Conservation (phyloP, 2,329 filamentous ascomycete genomes). For the Cryphonectria naterciae region DNA sequence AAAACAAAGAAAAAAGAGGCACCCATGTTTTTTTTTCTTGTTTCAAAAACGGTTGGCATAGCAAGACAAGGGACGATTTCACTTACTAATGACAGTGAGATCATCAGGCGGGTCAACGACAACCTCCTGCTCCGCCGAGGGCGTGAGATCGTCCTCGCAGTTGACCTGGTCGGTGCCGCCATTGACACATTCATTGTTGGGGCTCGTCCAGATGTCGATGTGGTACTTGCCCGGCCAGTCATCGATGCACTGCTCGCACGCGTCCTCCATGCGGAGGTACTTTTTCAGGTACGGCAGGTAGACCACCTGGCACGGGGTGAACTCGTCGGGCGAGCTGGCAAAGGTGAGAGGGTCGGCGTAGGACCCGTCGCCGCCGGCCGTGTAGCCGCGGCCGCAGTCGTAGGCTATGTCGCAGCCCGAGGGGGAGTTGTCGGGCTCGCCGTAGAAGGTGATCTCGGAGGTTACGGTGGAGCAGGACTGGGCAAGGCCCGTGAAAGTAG, state of each 20-base stretch:
- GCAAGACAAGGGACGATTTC: not conserved
- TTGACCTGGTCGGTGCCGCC: constrained; percentile 40
- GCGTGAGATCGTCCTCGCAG: constrained; percentile 43
- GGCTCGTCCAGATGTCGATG: constrained; percentile 46
- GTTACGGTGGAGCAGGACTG: constrained; percentile 33
- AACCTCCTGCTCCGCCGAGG: constrained; percentile 35
- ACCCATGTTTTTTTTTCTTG: not conserved
- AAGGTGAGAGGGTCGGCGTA: constrained; percentile 48
- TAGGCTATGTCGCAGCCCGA: constrained; percentile 41
- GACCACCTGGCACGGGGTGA: constrained; percentile 47
- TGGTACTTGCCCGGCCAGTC: constrained; percentile 30
- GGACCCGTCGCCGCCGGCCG: constrained; percentile 48
- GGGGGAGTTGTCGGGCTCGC: constrained; percentile 45
- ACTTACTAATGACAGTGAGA: constrained; percentile 34
- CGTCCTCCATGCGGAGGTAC: constrained; percentile 42
- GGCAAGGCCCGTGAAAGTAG: not conserved
- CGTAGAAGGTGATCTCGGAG: constrained; percentile 45
- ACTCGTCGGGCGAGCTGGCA: constrained; percentile 45
- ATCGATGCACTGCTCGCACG: constrained; percentile 31
- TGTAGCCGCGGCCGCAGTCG: constrained; percentile 41
- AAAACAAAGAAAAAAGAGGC: too few species aligned
- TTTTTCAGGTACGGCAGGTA: constrained; percentile 50
- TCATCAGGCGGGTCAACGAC: constrained; percentile 37
- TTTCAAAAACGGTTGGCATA: too few species aligned
- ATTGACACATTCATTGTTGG: constrained; percentile 31